Evolutionary conservation across 202 grass and related monocot species (phyloP), one percentile per base, ranked within the genome.

Genomic region (Musa balbisiana): DNA sequence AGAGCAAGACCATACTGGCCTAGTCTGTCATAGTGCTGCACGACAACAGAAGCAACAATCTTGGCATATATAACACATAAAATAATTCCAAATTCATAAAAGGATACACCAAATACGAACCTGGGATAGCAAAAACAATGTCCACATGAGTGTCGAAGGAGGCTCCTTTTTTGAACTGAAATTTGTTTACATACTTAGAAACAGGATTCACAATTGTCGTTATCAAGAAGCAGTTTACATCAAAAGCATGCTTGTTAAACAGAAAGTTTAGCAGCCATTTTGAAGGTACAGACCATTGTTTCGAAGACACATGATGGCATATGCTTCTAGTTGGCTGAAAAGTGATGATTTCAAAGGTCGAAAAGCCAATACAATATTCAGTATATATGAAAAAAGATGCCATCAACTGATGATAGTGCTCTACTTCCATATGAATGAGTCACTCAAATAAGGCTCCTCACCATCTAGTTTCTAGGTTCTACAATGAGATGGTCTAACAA

Each of bases 21-120:
- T 75, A 87, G 90, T 84, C 91, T 96, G 74, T 99, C 96, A 83
- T 92, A 99, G 84, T 99, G 96, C 96, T 99, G 89, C 83, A 82
- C 65, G 67, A 82, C 25, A 79, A 20, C 65, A 83, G 23, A 68
- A 78, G n/a, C 14, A 72, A 52, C 78, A 51, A 54, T 19, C 22
- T 65, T 51, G 62, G 53, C 62, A 13, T 55, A 21, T 21, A 23
- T 54, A 49, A 74, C 66, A 49, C 22, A 60, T 69, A 14, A 43
- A 64, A 13, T 64, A 80, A 33, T 71, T 16, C 5, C 27, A 74
- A 49, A 65, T 78, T 10, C 52, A 64, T 81, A 80, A 90, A 60
- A 50, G 64, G 33, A 81, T 43, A 43, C 64, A 83, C 43, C 23
- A 84, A 84, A 78, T 43, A 33, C 83, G 78, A 83, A 99, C 96